A percentile compares a stretch with the other conserved stretches of the same genome.
phyloP scores from a whole-genome alignment of 2,329 filamentous ascomycete genomes.

The Bimuria novae-zelandiae region DNA sequence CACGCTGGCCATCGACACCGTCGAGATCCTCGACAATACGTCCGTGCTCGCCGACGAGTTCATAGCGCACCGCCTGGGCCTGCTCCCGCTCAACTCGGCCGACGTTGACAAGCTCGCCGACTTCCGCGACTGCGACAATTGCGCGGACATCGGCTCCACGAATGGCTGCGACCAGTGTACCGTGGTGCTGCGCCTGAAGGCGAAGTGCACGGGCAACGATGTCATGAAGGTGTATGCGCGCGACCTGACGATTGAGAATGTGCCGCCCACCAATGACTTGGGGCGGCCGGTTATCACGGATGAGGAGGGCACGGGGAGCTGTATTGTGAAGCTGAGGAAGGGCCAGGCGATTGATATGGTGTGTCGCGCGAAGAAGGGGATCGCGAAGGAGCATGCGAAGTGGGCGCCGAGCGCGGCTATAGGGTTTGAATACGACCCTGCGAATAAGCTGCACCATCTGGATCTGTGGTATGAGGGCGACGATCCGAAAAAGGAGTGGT shows the following conservation, averaged over 20 bases:
- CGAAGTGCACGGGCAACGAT: conserved; percentile 81
- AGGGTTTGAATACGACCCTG: conserved; percentile 96
- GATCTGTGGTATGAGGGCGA: conserved; percentile 96
- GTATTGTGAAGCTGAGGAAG: conserved; percentile 88
- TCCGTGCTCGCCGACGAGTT: conserved; percentile 98
- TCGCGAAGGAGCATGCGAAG: conserved; percentile 98
- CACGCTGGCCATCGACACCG: conserved; percentile 91
- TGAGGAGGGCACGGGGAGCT: conserved; percentile 75
- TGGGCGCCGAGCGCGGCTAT: conserved; percentile 93
- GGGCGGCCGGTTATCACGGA: conserved; percentile 85
- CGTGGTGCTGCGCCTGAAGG: conserved; percentile 81
- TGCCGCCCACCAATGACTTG: conserved; percentile 72
- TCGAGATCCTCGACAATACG: conserved; percentile 90
- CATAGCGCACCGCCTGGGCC: conserved; percentile 86
- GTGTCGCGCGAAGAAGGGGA: conserved; percentile 97
- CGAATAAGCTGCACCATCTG: conserved; percentile 91
- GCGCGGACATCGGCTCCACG: conserved; percentile 65
- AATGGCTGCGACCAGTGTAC: conserved; percentile 86
- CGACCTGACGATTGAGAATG: conserved; percentile 75
- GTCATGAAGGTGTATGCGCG: conserved; percentile 94
- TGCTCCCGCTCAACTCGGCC: conserved; percentile 84
- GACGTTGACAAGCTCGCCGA: conserved; percentile 82
- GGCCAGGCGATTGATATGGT: conserved; percentile 88
- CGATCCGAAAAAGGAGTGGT: conserved; percentile 84
- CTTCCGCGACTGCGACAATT: conserved; percentile 86